Conservation (phyloP, 495 filamentous ascomycete species). For the Bryoglossum gracile region DNA sequence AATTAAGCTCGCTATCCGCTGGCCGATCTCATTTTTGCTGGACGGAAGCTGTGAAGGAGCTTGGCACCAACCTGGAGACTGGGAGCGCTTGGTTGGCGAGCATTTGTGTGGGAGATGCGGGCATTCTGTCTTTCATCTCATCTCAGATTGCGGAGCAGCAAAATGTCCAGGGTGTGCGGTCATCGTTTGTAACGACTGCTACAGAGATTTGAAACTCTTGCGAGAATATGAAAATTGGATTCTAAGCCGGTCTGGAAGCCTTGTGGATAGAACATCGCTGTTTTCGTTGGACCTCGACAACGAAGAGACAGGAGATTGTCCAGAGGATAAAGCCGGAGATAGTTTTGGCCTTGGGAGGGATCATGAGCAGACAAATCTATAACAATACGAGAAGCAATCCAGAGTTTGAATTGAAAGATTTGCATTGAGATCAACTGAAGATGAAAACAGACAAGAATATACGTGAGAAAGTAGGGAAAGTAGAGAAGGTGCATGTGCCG, state of each 20-base stretch:
- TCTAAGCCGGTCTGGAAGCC: not conserved
- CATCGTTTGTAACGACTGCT: constrained; percentile 15
- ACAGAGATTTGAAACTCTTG: constrained; percentile 13
- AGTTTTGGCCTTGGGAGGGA: not conserved
- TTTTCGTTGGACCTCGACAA: constrained; percentile 11
- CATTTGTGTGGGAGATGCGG: constrained; percentile 16
- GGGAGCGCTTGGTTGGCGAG: constrained; percentile 17
- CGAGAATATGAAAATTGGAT: constrained; percentile 16
- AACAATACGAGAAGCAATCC: too few relatives aligned
- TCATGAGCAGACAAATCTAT: too few relatives aligned
- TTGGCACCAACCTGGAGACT: constrained; percentile 15
- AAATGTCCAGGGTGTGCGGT: constrained; percentile 15
- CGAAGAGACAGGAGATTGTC: too few relatives aligned
- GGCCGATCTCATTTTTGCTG: not conserved
- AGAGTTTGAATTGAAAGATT: too few relatives aligned
- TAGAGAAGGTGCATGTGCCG: too few relatives aligned
- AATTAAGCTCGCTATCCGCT: constrained; percentile 2
- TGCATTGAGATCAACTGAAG: too few relatives aligned
- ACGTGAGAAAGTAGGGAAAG: too few relatives aligned
- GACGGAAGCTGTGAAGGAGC: constrained; percentile 8
- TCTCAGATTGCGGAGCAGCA: constrained; percentile 14
- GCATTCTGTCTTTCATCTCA: constrained; percentile 14
- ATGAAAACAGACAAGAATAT: too few relatives aligned
- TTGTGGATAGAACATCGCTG: constrained; percentile 1
- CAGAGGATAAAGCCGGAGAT: too few relatives aligned